Conservation (phyloP, 345 rosid species). For the Gossypium turneri region DNA sequence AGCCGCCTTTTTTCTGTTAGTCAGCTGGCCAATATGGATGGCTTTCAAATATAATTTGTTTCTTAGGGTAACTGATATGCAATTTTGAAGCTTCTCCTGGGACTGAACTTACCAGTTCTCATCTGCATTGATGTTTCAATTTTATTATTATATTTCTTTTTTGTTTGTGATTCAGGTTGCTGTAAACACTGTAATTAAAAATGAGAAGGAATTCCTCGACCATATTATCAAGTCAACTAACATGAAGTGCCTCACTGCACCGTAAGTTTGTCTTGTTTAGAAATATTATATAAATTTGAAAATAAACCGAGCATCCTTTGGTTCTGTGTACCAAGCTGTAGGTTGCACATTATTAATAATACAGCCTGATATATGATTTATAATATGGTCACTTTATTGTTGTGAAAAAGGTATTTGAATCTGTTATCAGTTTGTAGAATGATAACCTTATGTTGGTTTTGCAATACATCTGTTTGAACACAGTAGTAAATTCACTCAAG, state of each 20-base stretch:
- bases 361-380: background rate
- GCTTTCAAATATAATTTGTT: background rate
- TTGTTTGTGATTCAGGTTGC: conserved; percentile 52
- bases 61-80: background rate
- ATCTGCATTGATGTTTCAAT: background rate
- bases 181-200: conserved; percentile 63
- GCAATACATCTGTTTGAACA: too few species aligned
- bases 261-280: conserved; percentile 37
- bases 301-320: background rate
- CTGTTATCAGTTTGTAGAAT: too few species aligned
- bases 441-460: too few species aligned
- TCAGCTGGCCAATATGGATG: background rate
- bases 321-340: background rate
- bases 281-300: background rate
- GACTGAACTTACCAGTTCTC: background rate
- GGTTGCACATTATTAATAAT: background rate
- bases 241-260: conserved; percentile 78
- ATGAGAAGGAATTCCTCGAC: conserved; percentile 66
- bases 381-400: background rate
- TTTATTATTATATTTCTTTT: background rate
- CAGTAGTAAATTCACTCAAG: too few species aligned
- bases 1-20: background rate
- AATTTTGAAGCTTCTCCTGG: background rate
- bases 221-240: conserved; percentile 71
- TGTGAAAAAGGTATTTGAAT: background rate